Evolutionary conservation across 768 basidiomycete genomes (phyloP).

Genomic region (Boletus vinaceobasis): DNA sequence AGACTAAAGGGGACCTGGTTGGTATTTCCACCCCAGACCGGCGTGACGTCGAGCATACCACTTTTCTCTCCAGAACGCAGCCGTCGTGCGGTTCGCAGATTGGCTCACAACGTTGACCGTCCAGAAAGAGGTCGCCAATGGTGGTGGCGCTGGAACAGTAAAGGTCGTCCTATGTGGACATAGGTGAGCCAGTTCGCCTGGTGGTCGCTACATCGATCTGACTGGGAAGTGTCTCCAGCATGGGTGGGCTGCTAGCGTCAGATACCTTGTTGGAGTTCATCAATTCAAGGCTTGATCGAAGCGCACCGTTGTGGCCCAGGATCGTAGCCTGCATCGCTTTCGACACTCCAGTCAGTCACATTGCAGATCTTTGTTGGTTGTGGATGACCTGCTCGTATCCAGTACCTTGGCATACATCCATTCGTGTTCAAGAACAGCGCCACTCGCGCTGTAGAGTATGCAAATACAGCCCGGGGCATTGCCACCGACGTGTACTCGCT

Average conservation of each 20-base stretch:
- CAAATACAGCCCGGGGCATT: conserved; percentile 59
- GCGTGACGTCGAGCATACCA: background rate
- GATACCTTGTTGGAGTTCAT: conserved; percentile 77
- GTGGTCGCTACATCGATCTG: background rate
- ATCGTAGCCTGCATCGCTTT: conserved; percentile 83
- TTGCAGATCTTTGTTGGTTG: background rate
- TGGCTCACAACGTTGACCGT: conserved; percentile 91
- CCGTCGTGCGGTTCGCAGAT: conserved; percentile 82
- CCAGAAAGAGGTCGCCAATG: conserved; percentile 75
- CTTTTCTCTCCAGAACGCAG: conserved; percentile 54
- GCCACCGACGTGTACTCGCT: conserved; percentile 60
- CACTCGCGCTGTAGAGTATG: conserved; percentile 69
- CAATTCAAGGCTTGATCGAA: conserved; percentile 58
- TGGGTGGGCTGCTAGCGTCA: conserved; percentile 89
- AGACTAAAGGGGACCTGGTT: conserved; percentile 92
- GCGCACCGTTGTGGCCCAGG: conserved; percentile 79
- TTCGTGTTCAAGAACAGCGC: conserved; percentile 81
- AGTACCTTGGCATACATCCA: conserved; percentile 90
- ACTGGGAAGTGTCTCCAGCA: conserved; percentile 45
- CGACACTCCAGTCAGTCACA: conserved; percentile 76
- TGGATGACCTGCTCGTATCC: conserved; percentile 4
- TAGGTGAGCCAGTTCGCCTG: conserved; percentile 45
- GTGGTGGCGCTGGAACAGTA: conserved; percentile 68
- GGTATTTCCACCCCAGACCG: conserved; percentile 24
- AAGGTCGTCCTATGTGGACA: conserved; percentile 89